phyloP scores from a whole-genome alignment of 345 rosid species.

The Citrus hindsii region DNA sequence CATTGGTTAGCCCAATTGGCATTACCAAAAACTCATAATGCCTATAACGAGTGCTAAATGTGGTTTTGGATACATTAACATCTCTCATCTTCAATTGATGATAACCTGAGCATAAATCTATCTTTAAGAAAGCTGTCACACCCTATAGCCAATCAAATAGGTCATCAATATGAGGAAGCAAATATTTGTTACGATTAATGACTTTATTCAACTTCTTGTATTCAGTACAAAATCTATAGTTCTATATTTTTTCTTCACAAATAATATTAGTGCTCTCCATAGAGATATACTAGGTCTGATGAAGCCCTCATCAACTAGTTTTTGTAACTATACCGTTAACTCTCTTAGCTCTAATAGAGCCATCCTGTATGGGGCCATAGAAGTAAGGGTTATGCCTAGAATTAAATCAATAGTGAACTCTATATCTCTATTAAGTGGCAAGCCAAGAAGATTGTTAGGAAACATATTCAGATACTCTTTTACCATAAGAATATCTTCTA shows the following conservation, averaged over 20 bases:
- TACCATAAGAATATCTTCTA: neutral
- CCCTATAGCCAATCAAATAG: neutral
- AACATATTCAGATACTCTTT: no score
- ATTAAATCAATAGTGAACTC: no score
- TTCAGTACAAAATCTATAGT: neutral
- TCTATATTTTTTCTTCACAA: neutral
- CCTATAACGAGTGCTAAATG: neutral
- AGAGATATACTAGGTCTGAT: neutral
- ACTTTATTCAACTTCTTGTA: neutral
- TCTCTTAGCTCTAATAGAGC: no score
- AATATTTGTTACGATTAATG: neutral
- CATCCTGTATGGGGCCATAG: neutral
- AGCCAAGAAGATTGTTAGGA: no score
- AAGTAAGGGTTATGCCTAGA: neutral
- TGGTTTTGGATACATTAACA: neutral
- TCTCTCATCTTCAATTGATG: neutral
- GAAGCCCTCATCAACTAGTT: no score
- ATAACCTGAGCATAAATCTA: neutral
- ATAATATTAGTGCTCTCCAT: neutral
- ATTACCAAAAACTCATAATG: neutral
- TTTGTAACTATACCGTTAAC: no score
- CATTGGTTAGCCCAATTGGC: no score
- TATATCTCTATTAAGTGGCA: no score
- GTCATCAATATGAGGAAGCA: neutral
- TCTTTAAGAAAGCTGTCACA: neutral